A percentile compares a stretch with the other conserved stretches of the same genome.
These are phyloP conservation scores for Teunomyces tritomae DNA, from an alignment of 805 yeast genomes.

Conservation along the genomic window DNA sequence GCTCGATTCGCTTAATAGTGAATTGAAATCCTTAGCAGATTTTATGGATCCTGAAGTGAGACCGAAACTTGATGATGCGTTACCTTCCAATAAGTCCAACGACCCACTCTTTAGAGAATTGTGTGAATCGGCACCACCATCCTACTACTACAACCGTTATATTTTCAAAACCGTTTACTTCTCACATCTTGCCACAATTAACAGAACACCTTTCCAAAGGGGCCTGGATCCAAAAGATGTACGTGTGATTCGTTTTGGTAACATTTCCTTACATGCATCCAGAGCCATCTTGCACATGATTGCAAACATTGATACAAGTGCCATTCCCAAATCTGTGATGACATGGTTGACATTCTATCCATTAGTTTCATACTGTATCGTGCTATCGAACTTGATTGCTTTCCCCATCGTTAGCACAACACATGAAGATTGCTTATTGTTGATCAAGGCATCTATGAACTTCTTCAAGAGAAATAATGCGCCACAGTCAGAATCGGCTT, in stretches of 20 bases:
- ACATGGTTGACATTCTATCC: slow-evolving; percentile 21
- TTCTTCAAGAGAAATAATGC: slow-evolving; percentile 8
- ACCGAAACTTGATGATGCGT: slow-evolving; percentile 15
- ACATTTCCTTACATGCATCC: slow-evolving; percentile 23
- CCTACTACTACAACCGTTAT: slow-evolving; percentile 1
- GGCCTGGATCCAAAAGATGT: slow-evolving; percentile 11
- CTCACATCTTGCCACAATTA: slow-evolving; percentile 24
- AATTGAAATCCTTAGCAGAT: slow-evolving; percentile 16
- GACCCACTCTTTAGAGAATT: slow-evolving; percentile 3
- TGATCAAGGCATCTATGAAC: slow-evolving; percentile 17
- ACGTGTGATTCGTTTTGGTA: slow-evolving; percentile 10
- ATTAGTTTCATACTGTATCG: slow-evolving; percentile 21
- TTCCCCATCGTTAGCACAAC: slow-evolving; percentile 14
- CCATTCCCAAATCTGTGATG: slow-evolving; percentile 14
- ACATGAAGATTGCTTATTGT: slow-evolving; percentile 19
- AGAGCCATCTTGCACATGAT: slow-evolving; percentile 22
- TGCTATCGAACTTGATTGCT: slow-evolving; percentile 22
- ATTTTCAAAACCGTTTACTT: slow-evolving; percentile 22
- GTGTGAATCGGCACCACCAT: not conserved
- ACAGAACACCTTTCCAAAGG: slow-evolving; percentile 26
- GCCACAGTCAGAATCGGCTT: not conserved
- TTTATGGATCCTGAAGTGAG: slow-evolving; percentile 18
- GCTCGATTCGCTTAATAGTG: slow-evolving; percentile 16
- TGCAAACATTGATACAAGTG: slow-evolving; percentile 7
- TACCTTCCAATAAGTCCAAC: not conserved